Percentiles rank a stretch among this genome's conserved stretches.
Evolutionary conservation across 805 yeast genomes (phyloP).

Genomic region (Lipomyces mesembrius): DNA sequence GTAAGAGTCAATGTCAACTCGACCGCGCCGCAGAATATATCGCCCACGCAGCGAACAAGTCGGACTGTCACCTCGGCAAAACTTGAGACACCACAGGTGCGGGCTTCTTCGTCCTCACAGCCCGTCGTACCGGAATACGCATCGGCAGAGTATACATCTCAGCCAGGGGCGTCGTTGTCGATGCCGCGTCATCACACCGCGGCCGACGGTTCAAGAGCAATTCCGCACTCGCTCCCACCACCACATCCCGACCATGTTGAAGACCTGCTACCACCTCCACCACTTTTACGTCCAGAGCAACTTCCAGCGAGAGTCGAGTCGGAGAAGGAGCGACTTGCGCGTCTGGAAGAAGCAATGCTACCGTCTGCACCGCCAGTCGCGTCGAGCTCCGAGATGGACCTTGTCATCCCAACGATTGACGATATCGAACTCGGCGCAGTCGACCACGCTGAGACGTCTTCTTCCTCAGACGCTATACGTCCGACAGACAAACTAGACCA

Average conservation of each 20-base stretch:
- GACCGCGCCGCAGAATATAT: neutral
- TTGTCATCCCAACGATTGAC: slow-evolving; percentile 21
- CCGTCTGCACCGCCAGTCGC: slow-evolving; percentile 59
- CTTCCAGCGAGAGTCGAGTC: slow-evolving; percentile 40
- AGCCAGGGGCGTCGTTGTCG: neutral
- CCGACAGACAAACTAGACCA: slow-evolving; percentile 28
- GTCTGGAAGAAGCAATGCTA: slow-evolving; percentile 61
- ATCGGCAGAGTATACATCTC: neutral
- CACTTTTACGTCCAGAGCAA: neutral
- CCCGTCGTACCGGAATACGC: slow-evolving; percentile 3
- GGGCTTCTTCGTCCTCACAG: neutral
- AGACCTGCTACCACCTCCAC: slow-evolving; percentile 32
- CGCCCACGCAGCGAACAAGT: neutral
- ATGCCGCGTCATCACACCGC: neutral
- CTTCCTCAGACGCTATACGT: neutral
- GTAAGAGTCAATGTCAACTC: slow-evolving; percentile 10
- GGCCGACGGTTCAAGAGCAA: slow-evolving; percentile 4
- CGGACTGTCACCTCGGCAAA: neutral
- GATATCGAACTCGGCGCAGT: slow-evolving; percentile 8
- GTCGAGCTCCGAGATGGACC: neutral
- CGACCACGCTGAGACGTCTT: neutral
- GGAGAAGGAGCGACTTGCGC: slow-evolving; percentile 63
- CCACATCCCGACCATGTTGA: slow-evolving; percentile 5
- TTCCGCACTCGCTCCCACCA: neutral
- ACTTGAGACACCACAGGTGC: neutral